Base-by-base conservation (phyloP, 345 rosid species). In the Citrus mangshanensis region DNA sequence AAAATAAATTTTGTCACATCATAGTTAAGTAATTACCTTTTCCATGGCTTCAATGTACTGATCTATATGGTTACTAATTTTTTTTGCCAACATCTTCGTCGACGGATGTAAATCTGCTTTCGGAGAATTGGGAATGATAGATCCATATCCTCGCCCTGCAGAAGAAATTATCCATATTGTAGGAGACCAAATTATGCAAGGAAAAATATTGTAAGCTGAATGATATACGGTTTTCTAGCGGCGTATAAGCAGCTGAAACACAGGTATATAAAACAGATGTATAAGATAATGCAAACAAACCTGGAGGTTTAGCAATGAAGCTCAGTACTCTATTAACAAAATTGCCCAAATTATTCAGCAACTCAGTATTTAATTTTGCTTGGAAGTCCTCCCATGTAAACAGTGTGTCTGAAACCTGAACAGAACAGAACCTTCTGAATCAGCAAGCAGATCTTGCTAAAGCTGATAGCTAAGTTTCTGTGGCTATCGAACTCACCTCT, bases 21-120 rank as follows among this genome's bases (percentile, higher is more conserved):
- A 70, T 27, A 51, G 5, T 51, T 18, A 59, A 42, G 49, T 10
- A 10, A 27, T 72, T 75, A 96, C 99, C 93, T 96, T 94, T 78
- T 96, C 98, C 99, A 96, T 93, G 76, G 91, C 89, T 81, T 94
- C 97, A 68, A 92, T 65, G 82, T 96, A 96, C 73, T 92, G 92
- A 49, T 82, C 84, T 72, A 96, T 85, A 51, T 35, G 76, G 70
- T 82, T 82, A 75, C 87, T 85, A 71, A 96, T 93, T 77, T 88
- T 91, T 84, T 88, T 90, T 28, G 87, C 89, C 87, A 94, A 84
- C 37, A 81, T 88, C 78, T 61, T 77, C 3, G 98, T 91, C 80
- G 88, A 78, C 59, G 72, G 65, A 81, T 92, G 94, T 66, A 91
- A 93, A 46, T 87, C 92, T 46, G 94, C 95, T 70, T 82, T 90